Conservation (phyloP, 2,329 filamentous ascomycete species). For the Fusarium coicis region DNA sequence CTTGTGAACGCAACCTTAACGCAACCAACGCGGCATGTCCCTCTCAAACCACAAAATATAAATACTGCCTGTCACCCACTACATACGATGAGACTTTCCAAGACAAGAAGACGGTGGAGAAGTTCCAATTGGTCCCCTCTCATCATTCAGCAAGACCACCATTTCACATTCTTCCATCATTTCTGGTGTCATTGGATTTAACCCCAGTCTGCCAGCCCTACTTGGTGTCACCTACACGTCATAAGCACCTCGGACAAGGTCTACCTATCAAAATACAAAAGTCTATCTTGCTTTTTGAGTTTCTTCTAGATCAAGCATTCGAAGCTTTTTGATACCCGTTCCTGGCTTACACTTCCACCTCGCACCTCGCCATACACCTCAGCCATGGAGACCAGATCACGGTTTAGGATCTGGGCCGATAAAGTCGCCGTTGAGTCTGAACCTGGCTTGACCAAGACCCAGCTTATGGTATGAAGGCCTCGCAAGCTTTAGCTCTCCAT, state of each 20-base stretch:
- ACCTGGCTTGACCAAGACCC: conserved; percentile 78
- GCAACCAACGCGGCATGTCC: conserved; percentile 1
- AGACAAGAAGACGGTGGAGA: conserved; percentile 31
- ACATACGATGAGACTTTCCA: conserved; percentile 3
- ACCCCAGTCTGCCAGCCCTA: conserved; percentile 18
- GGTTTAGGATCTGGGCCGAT: conserved; percentile 57
- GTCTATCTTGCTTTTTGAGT: conserved; percentile 9
- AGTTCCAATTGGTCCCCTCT: conserved; percentile 13
- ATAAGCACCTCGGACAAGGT: conserved; percentile 22
- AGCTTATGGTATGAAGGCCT: conserved; percentile 73
- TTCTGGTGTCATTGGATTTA: conserved; percentile 19
- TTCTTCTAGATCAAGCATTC: conserved; percentile 2
- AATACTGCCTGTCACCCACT: conserved; percentile 31
- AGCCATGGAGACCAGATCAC: conserved; percentile 48
- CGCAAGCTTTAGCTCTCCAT: neutral
- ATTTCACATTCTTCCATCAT: conserved; percentile 3
- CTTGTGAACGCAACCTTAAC: neutral
- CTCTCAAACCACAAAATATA: conserved; percentile 37
- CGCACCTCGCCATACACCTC: neutral
- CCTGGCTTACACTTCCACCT: neutral
- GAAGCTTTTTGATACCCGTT: neutral
- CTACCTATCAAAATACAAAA: neutral
- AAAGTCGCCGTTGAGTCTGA: conserved; percentile 80
- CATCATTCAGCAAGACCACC: conserved; percentile 10
- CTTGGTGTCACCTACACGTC: conserved; percentile 35